Base-by-base conservation (phyloP, 805 yeast species). In the Wickerhamiella kurtzmanii region DNA sequence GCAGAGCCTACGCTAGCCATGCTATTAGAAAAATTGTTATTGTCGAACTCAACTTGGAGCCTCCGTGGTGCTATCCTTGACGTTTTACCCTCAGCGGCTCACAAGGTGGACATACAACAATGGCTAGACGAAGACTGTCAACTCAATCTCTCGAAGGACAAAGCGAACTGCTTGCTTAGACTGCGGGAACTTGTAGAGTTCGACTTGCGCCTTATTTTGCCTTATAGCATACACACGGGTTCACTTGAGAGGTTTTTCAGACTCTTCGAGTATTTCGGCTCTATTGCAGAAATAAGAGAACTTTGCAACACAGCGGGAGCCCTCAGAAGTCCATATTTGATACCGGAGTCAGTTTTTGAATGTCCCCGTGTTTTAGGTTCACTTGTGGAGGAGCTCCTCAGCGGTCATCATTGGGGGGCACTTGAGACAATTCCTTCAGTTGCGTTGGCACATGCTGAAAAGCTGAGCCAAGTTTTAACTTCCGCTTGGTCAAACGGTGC, bases 1-100 rank as follows among this genome's bases (percentile, higher is more conserved):
- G 37, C 39, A 4, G 11, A 9, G 2, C 39, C 43, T 6, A n/a
- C 18, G 8, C 40, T 47, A 4, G 22, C 13, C 2, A 3, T 25
- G n/a, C 40, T 13, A 3, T 38, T 47, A 8, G 17, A 15, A 15
- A 11, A 35, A 8, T 4, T 44, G 5, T 17, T 32, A 6, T 6
- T 15, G 11, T 8, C 37, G 16, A 2, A 11, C 6, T 25, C 32
- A 3, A 9, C 21, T 1, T 37, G 20, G 20, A 19, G 3, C 2
- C 13, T 46, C 5, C 42, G 35, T 20, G 19, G 36, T 4, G 40
- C 35, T 22, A 41, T 45, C 16, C 39, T 48, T 17, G 41, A 48
- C 28, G 35, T 48, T 11, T 37, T 22, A 3, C 45, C 48, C n/a
- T 2, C 20, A 11, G 5, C 41, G 6, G 41, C 41, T 6, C 25